Conservation (phyloP, 257 asterid species). For the Mentha longifolia region DNA sequence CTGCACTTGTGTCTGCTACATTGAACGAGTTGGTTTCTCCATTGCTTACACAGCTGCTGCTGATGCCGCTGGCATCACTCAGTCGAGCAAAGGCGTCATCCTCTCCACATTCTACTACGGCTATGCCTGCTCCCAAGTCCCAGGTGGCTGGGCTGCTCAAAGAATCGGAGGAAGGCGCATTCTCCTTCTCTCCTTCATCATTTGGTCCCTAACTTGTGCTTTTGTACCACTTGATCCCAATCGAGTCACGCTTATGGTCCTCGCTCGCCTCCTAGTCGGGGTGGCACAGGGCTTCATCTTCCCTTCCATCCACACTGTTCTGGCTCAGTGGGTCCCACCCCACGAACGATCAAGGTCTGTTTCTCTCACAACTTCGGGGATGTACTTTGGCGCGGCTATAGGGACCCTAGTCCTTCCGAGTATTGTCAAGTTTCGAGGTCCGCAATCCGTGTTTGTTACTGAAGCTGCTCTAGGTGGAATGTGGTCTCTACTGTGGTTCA, state of each 20-base stretch:
- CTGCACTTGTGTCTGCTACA: conserved; percentile 91
- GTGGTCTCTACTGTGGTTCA: conserved; percentile 88
- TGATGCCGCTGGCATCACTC: conserved; percentile 80
- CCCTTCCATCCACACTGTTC: conserved; percentile 93
- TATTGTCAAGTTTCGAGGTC: conserved; percentile 71
- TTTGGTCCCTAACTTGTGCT: conserved; percentile 90
- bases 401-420: conserved; percentile 87
- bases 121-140: conserved; percentile 91
- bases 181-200: conserved; percentile 73
- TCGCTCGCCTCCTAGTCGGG: conserved; percentile 92
- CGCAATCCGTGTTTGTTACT: conserved; percentile 76
- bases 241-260: conserved; percentile 55
- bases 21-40: conserved; percentile 93
- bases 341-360: conserved; percentile 89
- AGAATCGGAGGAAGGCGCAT: conserved; percentile 83
- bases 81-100: conserved; percentile 84
- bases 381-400: conserved; percentile 90
- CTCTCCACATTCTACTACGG: conserved; percentile 91
- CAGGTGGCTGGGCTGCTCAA: conserved; percentile 99
- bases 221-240: conserved; percentile 80
- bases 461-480: conserved; percentile 81
- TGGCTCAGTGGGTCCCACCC: conserved; percentile 98
- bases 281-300: conserved; percentile 96
- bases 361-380: conserved; percentile 89
- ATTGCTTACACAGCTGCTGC: conserved; percentile 93